Conservation (phyloP, 768 basidiomycete genomes). For the Lentinula guzmanii region DNA sequence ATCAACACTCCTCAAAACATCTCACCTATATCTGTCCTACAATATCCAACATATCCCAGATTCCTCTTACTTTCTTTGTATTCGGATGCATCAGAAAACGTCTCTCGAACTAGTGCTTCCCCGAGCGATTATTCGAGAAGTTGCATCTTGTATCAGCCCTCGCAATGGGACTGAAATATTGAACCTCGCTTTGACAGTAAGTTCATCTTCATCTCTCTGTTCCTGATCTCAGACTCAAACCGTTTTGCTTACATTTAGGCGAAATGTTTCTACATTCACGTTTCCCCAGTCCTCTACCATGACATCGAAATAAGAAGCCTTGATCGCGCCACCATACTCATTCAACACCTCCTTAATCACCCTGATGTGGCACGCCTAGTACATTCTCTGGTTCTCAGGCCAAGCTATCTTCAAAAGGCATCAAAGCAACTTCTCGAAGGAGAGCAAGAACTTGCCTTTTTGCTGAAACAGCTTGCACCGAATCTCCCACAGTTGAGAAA, state of each 20-base stretch:
- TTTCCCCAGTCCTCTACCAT: background rate
- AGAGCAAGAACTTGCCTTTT: slow-evolving; percentile 10
- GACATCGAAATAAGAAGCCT: background rate
- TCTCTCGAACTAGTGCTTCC: background rate
- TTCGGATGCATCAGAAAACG: background rate
- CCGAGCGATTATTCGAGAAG: background rate
- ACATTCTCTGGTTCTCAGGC: slow-evolving; percentile 15
- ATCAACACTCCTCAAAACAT: too few species aligned
- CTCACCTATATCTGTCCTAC: too few species aligned
- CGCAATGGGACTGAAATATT: background rate
- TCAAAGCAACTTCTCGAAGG: slow-evolving; percentile 9
- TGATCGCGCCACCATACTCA: background rate
- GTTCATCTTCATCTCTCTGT: background rate
- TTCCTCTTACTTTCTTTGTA: background rate
- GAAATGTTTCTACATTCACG: background rate
- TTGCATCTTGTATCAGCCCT: background rate
- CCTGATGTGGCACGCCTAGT: slow-evolving; percentile 13
- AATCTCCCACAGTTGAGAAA: slow-evolving; percentile 11
- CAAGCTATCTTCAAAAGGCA: slow-evolving; percentile 11
- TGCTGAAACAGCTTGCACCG: slow-evolving; percentile 12
- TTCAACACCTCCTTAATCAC: slow-evolving; percentile 1
- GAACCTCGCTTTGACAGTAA: background rate
- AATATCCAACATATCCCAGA: background rate
- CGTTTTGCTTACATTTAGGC: background rate
- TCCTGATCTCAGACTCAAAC: background rate